Evolutionary conservation across 177 flowering plant genomes (phyloP).

Genomic region (Vitis hybrid): DNA sequence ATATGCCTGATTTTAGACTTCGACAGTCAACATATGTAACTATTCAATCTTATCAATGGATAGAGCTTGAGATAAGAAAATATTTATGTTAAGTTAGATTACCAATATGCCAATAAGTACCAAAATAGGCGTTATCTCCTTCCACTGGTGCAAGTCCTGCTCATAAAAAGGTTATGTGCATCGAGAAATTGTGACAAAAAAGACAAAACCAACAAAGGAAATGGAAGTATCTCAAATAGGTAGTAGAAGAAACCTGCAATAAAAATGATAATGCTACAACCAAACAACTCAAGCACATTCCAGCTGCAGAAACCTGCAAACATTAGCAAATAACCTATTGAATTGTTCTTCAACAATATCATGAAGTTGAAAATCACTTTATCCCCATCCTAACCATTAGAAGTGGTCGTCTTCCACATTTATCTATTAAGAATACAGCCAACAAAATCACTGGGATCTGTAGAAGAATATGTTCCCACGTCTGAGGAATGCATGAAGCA

Average conservation of each 20-base stretch:
- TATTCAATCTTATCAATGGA: too few species aligned
- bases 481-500: neutral
- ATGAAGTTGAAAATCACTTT: neutral
- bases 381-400: slow-evolving; percentile 33
- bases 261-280: slow-evolving; percentile 46
- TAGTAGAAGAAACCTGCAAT: slow-evolving; percentile 30
- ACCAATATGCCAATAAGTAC: slow-evolving; percentile 25
- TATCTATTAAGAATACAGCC: slow-evolving; percentile 55
- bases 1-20: too few species aligned
- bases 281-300: slow-evolving; percentile 15
- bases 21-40: too few species aligned
- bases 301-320: slow-evolving; percentile 51
- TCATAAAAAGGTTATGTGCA: too few species aligned
- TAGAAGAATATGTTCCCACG: slow-evolving; percentile 1
- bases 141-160: slow-evolving; percentile 7
- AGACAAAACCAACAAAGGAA: too few species aligned
- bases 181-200: too few species aligned
- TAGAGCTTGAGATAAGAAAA: too few species aligned
- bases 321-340: neutral
- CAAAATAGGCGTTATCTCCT: slow-evolving; percentile 10
- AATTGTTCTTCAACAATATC: neutral
- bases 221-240: too few species aligned
- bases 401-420: slow-evolving; percentile 55
- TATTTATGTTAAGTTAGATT: neutral
- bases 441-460: slow-evolving; percentile 50